Percentiles rank a stretch among this genome's conserved stretches.
Evolutionary conservation across 768 basidiomycete genomes (phyloP).

Genomic region (Jaapia argillacea): DNA sequence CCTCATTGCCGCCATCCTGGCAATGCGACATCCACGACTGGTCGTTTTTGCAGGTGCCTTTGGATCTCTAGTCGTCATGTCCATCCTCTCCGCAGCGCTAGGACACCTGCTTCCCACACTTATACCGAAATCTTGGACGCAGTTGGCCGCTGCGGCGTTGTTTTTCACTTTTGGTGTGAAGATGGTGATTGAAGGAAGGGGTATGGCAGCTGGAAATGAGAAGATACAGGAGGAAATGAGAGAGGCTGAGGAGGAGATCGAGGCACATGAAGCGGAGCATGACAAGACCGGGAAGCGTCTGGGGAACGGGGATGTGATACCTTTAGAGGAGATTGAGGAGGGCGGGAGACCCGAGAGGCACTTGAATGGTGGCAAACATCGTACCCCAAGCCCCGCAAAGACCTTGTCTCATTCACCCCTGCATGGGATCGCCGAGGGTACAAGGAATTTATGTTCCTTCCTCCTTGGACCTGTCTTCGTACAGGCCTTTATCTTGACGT

Average conservation of each 20-base stretch:
- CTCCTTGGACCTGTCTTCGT: constrained; percentile 90
- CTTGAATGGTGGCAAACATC: constrained; percentile 8
- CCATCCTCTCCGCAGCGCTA: constrained; percentile 85
- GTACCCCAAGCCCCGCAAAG: constrained; percentile 9
- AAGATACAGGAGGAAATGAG: constrained; percentile 92
- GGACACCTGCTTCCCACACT: constrained; percentile 84
- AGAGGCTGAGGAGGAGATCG: constrained; percentile 93
- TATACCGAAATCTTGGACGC: constrained; percentile 53
- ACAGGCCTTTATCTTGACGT: constrained; percentile 90
- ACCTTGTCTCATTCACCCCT: too few relatives aligned
- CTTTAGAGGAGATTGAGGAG: constrained; percentile 70
- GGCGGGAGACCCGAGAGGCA: constrained; percentile 28
- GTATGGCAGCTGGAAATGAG: constrained; percentile 68
- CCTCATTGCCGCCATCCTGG: constrained; percentile 79
- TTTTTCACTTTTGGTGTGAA: constrained; percentile 87
- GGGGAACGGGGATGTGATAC: constrained; percentile 35
- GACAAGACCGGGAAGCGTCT: constrained; percentile 28
- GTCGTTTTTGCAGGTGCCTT: constrained; percentile 87
- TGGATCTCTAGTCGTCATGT: constrained; percentile 85
- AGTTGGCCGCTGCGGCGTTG: constrained; percentile 56
- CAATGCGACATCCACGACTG: constrained; percentile 84
- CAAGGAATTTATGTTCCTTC: constrained; percentile 74
- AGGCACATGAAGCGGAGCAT: constrained; percentile 56
- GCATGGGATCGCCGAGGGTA: constrained; percentile 46
- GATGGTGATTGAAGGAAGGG: constrained; percentile 79